Percentiles rank a stretch among this genome's conserved stretches.
These are phyloP conservation scores for Luzula sylvatica DNA, from an alignment of 176 grass and related monocot genomes.

Conservation along the genomic window DNA sequence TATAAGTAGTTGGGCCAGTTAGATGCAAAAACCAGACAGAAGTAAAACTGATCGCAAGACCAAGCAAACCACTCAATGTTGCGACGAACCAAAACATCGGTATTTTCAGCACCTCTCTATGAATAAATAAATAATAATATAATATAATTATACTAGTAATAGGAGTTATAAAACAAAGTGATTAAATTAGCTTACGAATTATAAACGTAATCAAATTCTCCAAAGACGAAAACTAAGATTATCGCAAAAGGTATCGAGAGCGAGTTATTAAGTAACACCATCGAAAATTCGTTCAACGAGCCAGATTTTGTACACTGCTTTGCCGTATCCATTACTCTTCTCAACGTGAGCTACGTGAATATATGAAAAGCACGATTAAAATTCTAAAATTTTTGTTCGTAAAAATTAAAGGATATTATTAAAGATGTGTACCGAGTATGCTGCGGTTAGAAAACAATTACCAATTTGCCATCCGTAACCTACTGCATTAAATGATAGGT, in stretches of 20 bases:
- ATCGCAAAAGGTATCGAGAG: conserved; percentile 72
- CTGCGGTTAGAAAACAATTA: conserved; percentile 82
- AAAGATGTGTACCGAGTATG: conserved; percentile 47
- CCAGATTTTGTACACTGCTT: conserved; percentile 71
- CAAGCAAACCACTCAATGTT: conserved; percentile 67
- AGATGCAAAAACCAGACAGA: conserved; percentile 83
- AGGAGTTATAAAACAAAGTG: not conserved
- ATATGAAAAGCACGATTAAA: conserved; percentile 5
- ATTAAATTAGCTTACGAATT: conserved; percentile 43
- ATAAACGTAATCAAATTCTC: conserved; percentile 78
- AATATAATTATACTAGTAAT: not conserved
- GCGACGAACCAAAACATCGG: conserved; percentile 85
- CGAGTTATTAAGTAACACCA: conserved; percentile 82
- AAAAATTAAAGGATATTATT: not conserved
- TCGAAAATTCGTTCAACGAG: conserved; percentile 83
- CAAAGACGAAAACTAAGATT: conserved; percentile 55
- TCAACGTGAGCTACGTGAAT: conserved; percentile 43
- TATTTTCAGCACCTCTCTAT: conserved; percentile 52
- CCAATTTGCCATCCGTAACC: conserved; percentile 74
- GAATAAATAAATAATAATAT: conserved; percentile 14
- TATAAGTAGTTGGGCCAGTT: conserved; percentile 86
- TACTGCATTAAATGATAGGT: conserved; percentile 60
- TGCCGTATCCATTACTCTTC: conserved; percentile 66
- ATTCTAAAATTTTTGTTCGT: no score
- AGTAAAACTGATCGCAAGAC: conserved; percentile 83